Percentiles rank a stretch among this genome's conserved stretches.
Conservation (phyloP, 768 basidiomycete genomes). For the Panaeolus papilionaceus region DNA sequence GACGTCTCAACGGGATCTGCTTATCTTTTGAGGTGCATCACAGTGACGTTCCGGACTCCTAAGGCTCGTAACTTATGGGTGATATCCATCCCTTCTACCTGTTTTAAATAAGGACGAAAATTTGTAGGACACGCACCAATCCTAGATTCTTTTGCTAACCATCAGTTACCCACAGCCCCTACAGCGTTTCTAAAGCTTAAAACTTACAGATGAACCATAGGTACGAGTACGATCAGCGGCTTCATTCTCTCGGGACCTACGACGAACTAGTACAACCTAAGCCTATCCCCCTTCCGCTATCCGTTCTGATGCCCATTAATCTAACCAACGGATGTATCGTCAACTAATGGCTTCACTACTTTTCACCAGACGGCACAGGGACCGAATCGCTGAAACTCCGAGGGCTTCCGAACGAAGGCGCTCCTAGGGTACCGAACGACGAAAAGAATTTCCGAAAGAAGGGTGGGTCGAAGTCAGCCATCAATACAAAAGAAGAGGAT, state of each 20-base stretch:
- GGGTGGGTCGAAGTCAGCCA: slow-evolving; percentile 11
- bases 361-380: slow-evolving; percentile 23
- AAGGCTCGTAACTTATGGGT: not conserved
- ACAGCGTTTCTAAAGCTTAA: slow-evolving; percentile 1
- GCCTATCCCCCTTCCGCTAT: slow-evolving; percentile 26
- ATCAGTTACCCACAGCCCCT: not conserved
- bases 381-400: slow-evolving; percentile 22
- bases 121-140: not conserved
- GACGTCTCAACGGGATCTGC: not conserved
- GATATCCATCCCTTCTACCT: not conserved
- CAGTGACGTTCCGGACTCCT: not conserved
- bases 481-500: slow-evolving; percentile 6
- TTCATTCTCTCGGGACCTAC: slow-evolving; percentile 18
- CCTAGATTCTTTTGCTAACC: not conserved
- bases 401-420: slow-evolving; percentile 24
- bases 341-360: slow-evolving; percentile 17
- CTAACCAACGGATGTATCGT: slow-evolving; percentile 22
- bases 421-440: slow-evolving; percentile 14
- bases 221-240: slow-evolving; percentile 12
- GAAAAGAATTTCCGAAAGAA: slow-evolving; percentile 15
- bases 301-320: slow-evolving; percentile 30
- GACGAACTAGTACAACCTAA: slow-evolving; percentile 10
- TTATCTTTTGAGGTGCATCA: not conserved
- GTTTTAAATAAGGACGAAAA: not conserved
- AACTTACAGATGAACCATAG: slow-evolving; percentile 2